Evolutionary conservation across 345 rosid species (phyloP).

Genomic region (Citrus maxima): DNA sequence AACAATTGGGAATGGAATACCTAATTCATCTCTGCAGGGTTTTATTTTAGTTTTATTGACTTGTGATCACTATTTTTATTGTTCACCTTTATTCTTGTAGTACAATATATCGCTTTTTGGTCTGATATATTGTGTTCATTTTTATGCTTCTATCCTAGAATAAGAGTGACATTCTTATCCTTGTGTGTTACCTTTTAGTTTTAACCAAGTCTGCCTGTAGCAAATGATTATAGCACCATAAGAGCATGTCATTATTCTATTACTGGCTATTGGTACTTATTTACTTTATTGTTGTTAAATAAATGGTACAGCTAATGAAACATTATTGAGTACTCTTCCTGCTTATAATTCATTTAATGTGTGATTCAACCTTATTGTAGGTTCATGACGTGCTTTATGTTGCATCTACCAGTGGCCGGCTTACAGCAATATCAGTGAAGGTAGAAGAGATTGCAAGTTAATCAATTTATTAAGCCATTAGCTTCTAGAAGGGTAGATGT

Average conservation of each 20-base stretch:
- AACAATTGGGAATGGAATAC: background rate
- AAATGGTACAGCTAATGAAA: background rate
- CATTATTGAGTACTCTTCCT: constrained; percentile 8
- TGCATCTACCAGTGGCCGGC: constrained; percentile 82
- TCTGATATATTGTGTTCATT: background rate
- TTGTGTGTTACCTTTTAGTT: background rate
- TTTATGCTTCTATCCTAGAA: background rate
- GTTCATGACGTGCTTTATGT: constrained; percentile 49
- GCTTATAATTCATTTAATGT: constrained; percentile 9
- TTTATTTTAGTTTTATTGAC: background rate
- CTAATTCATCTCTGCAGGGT: background rate
- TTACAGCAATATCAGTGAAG: constrained; percentile 73
- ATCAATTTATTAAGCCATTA: background rate
- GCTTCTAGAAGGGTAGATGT: background rate
- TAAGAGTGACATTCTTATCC: background rate
- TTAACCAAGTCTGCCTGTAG: background rate
- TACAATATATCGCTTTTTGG: background rate
- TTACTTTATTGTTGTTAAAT: background rate
- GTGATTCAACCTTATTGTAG: constrained; percentile 24
- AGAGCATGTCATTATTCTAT: background rate
- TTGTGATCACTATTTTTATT: background rate
- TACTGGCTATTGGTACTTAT: background rate
- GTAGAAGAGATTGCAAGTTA: constrained; percentile 31
- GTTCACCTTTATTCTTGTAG: background rate
- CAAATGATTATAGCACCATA: background rate